Evolutionary conservation across 2,329 filamentous ascomycete genomes (phyloP), one percentile per base, ranked within the genome.

Genomic region (Talaromyces sp.): DNA sequence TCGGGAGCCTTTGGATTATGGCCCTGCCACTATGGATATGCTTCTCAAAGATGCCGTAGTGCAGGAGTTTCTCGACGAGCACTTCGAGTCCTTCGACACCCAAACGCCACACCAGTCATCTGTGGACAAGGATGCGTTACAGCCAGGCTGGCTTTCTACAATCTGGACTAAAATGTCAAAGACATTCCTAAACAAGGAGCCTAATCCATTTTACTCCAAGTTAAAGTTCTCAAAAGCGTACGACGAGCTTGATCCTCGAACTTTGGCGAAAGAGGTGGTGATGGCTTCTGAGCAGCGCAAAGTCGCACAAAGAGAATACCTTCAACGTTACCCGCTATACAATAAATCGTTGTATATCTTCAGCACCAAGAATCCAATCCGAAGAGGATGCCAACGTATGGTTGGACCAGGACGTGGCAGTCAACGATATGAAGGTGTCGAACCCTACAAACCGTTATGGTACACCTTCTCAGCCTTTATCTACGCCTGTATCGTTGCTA

Each of bases 41-140:
- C 84, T 99, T 58, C 84, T 98, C 54, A 98, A 98, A 74, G 94
- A 98, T 77, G 92, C 93, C 1, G 93, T 99, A 31, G 94, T 99
- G 7, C 89, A 89, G 59, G 95, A 98, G 72, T 99, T 99, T 68
- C 85, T 99, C 4, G 93, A 98, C 71, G 92, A 96, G 69, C 83
- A 84, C 68, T 67, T 73, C 62, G 74, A 64, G 35, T 16, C 41
- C 14, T 63, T 45, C 13, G 56, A 64, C 22, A 13, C 43, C 13
- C 62, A 64, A 24, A 41, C 54, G 31, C 52, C 49, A 37, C 41
- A 57, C 10, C 50, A 43, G 22, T 13, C 54, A 35, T 50, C 61
- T 24, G 24, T 49, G 14, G 56, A 47, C 31, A 64, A n/a, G 31
- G 39, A 60, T 33, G 11, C 43, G 50, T 78, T 85, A 14, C 83